Percentiles rank a stretch among this genome's conserved stretches.
phyloP scores from a whole-genome alignment of 805 yeast genomes.

The Limtongia smithiae region DNA sequence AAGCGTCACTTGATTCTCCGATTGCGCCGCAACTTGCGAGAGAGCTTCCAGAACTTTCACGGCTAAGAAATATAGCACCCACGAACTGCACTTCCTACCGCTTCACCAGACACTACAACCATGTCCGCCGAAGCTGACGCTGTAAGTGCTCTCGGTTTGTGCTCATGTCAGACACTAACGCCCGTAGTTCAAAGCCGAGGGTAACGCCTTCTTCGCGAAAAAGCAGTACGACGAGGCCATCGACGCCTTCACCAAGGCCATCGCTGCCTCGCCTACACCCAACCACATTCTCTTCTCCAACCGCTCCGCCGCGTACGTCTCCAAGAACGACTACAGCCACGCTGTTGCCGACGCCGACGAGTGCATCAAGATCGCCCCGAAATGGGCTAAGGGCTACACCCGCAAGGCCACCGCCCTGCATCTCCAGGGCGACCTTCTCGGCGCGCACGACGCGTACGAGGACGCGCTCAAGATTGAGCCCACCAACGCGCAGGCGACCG shows the following conservation, averaged over 20 bases:
- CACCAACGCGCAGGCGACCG: slow-evolving; percentile 77
- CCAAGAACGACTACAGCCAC: slow-evolving; percentile 63
- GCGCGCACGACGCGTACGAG: slow-evolving; percentile 65
- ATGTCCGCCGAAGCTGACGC: no score
- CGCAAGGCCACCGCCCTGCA: slow-evolving; percentile 90
- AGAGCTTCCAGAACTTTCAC: no score
- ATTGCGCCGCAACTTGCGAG: no score
- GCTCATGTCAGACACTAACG: not conserved
- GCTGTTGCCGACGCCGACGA: slow-evolving; percentile 84
- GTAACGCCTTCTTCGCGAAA: slow-evolving; percentile 87
- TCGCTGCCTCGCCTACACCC: slow-evolving; percentile 73
- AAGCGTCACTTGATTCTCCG: no score
- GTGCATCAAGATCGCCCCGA: slow-evolving; percentile 72
- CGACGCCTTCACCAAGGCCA: slow-evolving; percentile 79
- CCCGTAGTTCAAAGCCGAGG: slow-evolving; percentile 67
- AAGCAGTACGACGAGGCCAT: slow-evolving; percentile 80
- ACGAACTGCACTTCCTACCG: no score
- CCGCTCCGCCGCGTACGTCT: slow-evolving; percentile 88
- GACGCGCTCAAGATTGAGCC: slow-evolving; percentile 81
- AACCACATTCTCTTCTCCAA: slow-evolving; percentile 92
- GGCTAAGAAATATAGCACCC: no score
- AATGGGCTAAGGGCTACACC: slow-evolving; percentile 95
- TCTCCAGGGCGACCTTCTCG: slow-evolving; percentile 79
- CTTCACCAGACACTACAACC: no score
- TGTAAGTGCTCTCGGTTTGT: not conserved